phyloP scores from a whole-genome alignment of 2,329 filamentous ascomycete genomes.

The Xylariaceae sp. region DNA sequence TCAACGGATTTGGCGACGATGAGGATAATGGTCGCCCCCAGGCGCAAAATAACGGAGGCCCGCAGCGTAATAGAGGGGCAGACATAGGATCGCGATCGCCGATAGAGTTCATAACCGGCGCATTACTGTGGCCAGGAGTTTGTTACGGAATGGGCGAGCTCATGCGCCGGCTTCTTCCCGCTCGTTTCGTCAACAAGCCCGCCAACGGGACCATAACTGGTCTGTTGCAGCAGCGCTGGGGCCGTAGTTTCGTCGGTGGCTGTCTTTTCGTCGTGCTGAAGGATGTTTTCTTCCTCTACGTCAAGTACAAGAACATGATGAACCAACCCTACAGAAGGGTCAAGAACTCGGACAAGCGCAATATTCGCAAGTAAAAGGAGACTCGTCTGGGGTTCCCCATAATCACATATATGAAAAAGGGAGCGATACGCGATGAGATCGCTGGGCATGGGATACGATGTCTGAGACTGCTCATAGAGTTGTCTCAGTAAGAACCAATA shows the following conservation, averaged over 20 bases:
- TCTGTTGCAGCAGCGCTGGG: slow-evolving; percentile 80
- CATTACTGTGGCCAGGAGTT: slow-evolving; percentile 73
- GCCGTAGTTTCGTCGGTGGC: slow-evolving; percentile 80
- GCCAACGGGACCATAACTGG: slow-evolving; percentile 41
- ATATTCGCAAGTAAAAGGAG: slow-evolving; percentile 16
- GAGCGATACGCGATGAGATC: slow-evolving; percentile 9
- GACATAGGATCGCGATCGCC: slow-evolving; percentile 17
- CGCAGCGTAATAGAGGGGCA: slow-evolving; percentile 16
- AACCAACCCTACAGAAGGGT: slow-evolving; percentile 51
- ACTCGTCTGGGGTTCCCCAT: not conserved
- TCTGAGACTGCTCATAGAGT: not conserved
- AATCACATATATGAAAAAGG: not conserved
- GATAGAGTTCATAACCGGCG: slow-evolving; percentile 46
- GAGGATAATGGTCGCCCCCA: slow-evolving; percentile 17
- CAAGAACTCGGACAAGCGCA: slow-evolving; percentile 37
- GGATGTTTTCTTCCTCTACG: slow-evolving; percentile 56
- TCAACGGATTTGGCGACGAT: slow-evolving; percentile 18
- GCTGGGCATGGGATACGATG: not conserved
- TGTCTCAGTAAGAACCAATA: not conserved
- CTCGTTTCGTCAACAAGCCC: slow-evolving; percentile 54
- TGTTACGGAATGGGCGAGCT: slow-evolving; percentile 74
- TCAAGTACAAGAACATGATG: slow-evolving; percentile 57
- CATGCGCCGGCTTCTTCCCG: slow-evolving; percentile 63
- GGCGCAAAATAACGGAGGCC: slow-evolving; percentile 22
- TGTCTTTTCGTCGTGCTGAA: slow-evolving; percentile 84